Conservation (phyloP, 2,329 filamentous ascomycete genomes). For the Nannizzia gypsea region DNA sequence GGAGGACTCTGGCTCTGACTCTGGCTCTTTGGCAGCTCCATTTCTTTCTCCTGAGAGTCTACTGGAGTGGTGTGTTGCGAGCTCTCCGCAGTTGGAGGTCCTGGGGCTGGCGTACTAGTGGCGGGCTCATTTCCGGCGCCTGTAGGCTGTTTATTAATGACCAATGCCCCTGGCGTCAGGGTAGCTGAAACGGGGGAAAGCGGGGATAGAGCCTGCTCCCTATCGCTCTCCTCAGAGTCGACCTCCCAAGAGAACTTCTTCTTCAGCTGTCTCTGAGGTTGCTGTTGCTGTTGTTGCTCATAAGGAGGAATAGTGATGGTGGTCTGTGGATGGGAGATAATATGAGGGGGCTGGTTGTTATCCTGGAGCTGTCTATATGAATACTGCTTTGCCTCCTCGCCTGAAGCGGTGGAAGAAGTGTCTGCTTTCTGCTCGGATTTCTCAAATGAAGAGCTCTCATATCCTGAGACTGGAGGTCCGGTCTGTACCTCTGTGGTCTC, state of each 20-base stretch:
- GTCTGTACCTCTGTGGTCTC: not conserved
- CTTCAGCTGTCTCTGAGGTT: conserved; percentile 12
- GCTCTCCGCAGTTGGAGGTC: not conserved
- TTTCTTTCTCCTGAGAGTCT: not conserved
- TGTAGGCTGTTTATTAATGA: not conserved
- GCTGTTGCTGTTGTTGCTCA: not conserved
- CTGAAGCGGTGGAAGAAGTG: not conserved
- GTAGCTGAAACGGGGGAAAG: not conserved
- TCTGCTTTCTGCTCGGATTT: not conserved
- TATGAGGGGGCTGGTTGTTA: not conserved
- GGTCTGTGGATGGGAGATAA: not conserved
- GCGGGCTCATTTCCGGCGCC: not conserved
- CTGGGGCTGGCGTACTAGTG: not conserved
- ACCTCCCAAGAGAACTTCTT: conserved; percentile 37
- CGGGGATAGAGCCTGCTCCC: not conserved
- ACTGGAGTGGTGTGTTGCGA: not conserved
- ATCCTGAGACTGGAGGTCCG: not conserved
- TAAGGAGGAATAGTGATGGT: not conserved
- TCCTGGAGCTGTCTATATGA: not conserved
- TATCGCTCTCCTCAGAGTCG: conserved; percentile 12
- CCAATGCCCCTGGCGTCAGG: not conserved
- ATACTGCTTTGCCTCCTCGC: not conserved
- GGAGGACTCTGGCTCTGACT: not conserved
- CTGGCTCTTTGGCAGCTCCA: not conserved
- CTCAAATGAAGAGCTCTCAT: not conserved